Evolutionary conservation across 2,329 filamentous ascomycete species (phyloP).

Genomic region (Parastagonospora avenae): DNA sequence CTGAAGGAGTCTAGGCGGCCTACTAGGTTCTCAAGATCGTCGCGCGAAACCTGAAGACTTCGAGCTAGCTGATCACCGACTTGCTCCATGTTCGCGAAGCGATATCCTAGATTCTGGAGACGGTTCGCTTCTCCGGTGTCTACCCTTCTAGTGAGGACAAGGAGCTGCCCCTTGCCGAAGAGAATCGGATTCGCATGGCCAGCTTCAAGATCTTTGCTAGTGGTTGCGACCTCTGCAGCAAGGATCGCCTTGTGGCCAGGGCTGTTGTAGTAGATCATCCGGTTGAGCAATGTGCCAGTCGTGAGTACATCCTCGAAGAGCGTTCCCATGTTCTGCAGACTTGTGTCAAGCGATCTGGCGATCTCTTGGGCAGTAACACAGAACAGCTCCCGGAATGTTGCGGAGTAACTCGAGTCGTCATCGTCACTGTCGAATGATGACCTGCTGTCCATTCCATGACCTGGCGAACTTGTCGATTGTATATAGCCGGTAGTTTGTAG

Average conservation of each 20-base stretch:
- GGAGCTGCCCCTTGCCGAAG: slow-evolving; percentile 74
- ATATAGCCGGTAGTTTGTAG: slow-evolving; percentile 58
- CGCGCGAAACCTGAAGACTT: slow-evolving; percentile 73
- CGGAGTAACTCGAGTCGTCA: slow-evolving; percentile 72
- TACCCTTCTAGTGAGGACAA: slow-evolving; percentile 76
- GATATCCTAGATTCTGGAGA: slow-evolving; percentile 73
- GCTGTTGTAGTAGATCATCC: slow-evolving; percentile 57
- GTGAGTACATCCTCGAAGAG: slow-evolving; percentile 77
- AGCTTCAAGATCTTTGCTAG: slow-evolving; percentile 47
- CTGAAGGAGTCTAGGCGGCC: slow-evolving; percentile 66
- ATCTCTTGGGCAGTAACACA: slow-evolving; percentile 79
- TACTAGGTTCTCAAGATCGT: slow-evolving; percentile 66
- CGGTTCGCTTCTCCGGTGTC: slow-evolving; percentile 64
- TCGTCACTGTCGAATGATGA: slow-evolving; percentile 37
- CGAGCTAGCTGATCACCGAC: slow-evolving; percentile 71
- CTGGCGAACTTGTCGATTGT: slow-evolving; percentile 22
- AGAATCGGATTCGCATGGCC: slow-evolving; percentile 41
- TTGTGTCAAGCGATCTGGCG: slow-evolving; percentile 68
- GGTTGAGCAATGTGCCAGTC: slow-evolving; percentile 66
- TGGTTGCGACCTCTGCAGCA: slow-evolving; percentile 24
- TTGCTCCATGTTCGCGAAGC: slow-evolving; percentile 67
- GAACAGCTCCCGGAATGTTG: slow-evolving; percentile 81
- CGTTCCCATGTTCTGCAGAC: slow-evolving; percentile 67
- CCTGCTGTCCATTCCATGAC: slow-evolving; percentile 20
- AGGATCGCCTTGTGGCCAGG: slow-evolving; percentile 29